Conservation (phyloP, 73 alveolate species). For the Stentor coeruleus region DNA sequence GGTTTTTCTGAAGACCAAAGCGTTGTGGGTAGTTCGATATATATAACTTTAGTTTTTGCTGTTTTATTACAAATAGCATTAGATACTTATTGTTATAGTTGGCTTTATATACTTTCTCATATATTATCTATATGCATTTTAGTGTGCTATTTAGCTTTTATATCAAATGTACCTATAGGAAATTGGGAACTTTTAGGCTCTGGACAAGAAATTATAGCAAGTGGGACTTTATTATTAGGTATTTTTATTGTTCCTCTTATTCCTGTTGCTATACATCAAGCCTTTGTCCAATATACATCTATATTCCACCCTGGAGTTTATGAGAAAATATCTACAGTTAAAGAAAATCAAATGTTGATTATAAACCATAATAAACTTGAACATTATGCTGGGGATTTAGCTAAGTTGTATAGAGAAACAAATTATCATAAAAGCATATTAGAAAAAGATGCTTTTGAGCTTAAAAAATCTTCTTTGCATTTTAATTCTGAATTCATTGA, state of each 20-base stretch:
- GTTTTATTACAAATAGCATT: neutral
- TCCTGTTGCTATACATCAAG: neutral
- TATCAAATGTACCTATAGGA: neutral
- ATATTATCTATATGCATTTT: neutral
- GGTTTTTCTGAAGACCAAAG: slow-evolving; percentile 10
- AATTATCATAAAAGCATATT: neutral
- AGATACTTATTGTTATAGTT: neutral
- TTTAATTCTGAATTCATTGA: neutral
- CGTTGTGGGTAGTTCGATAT: neutral
- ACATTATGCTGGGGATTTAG: neutral
- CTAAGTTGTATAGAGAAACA: neutral
- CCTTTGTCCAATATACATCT: neutral
- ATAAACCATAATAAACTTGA: neutral
- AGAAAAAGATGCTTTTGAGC: neutral
- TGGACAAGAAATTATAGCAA: neutral
- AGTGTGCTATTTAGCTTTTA: neutral
- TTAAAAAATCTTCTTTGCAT: neutral
- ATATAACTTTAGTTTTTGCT: slow-evolving; percentile 14
- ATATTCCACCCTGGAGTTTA: neutral
- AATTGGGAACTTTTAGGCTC: neutral
- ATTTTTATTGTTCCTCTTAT: neutral
- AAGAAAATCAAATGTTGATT: neutral
- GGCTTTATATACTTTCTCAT: neutral
- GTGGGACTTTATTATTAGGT: neutral
- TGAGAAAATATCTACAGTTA: neutral